A percentile compares a stretch with the other conserved stretches of the same genome.
phyloP scores from a whole-genome alignment of 108 stramenopile genomes.

The Aurantiochytrium sp. region DNA sequence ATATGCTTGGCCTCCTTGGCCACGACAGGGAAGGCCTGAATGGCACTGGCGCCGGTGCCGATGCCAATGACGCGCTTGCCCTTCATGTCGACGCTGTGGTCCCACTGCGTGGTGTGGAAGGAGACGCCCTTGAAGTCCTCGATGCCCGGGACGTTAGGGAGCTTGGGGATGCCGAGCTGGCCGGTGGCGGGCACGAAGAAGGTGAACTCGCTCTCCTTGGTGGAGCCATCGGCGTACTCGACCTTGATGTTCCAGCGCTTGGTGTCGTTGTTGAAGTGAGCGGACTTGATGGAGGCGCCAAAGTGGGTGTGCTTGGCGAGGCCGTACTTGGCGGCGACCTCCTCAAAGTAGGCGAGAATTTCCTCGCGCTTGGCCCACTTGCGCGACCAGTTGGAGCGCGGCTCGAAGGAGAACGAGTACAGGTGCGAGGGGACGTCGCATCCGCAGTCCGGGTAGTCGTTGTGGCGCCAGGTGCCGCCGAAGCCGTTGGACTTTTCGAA shows the following conservation, averaged over 20 bases:
- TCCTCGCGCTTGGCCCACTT: conserved; percentile 10
- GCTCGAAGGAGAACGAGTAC: conserved; percentile 13
- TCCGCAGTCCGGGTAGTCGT: background rate
- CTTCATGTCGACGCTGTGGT: background rate
- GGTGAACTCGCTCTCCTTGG: background rate
- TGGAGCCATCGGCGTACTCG: background rate
- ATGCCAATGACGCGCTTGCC: background rate
- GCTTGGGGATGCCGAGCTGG: conserved; percentile 1
- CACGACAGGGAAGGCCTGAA: background rate
- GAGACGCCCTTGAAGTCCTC: background rate
- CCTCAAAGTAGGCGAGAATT: background rate
- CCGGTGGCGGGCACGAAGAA: background rate
- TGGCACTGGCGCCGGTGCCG: background rate
- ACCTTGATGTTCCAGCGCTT: conserved; percentile 6
- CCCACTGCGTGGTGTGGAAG: background rate
- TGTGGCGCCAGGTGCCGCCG: conserved; percentile 13
- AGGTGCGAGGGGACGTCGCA: background rate
- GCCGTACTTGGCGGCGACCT: background rate
- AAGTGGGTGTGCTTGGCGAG: background rate
- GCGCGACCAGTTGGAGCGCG: background rate
- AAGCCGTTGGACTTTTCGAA: background rate
- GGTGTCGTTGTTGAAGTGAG: background rate
- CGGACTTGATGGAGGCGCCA: background rate
- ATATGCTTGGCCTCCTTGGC: background rate
- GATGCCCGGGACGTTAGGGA: background rate